phyloP scores from a whole-genome alignment of 331 rosid species.

The Stylosanthes scabra region DNA sequence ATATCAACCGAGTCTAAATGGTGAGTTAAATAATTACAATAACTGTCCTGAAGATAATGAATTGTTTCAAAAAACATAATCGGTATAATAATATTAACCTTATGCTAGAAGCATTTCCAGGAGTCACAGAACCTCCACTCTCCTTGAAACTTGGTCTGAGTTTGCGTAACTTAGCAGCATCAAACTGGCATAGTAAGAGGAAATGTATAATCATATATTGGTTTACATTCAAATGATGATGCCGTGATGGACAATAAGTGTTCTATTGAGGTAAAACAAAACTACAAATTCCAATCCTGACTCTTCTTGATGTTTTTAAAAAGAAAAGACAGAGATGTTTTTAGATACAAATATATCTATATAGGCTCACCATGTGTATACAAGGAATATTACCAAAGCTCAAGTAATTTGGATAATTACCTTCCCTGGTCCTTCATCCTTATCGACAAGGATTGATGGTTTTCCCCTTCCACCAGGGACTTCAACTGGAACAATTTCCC shows the following conservation, averaged over 20 bases:
- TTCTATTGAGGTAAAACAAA: slow-evolving; percentile 11
- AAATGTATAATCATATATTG: slow-evolving; percentile 27
- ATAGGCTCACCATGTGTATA: background rate
- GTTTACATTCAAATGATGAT: slow-evolving; percentile 8
- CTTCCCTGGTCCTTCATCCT: slow-evolving; percentile 98
- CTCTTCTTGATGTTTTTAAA: background rate
- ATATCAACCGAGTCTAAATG: background rate
- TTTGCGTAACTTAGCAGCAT: slow-evolving; percentile 91
- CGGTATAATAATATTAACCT: slow-evolving; percentile 58
- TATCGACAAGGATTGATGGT: slow-evolving; percentile 78
- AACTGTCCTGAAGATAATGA: slow-evolving; percentile 7
- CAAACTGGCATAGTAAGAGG: slow-evolving; percentile 68
- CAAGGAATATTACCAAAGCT: slow-evolving; percentile 25
- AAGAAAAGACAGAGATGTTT: slow-evolving; percentile 18
- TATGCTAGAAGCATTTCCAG: slow-evolving; percentile 99
- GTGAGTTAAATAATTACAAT: slow-evolving; percentile 14
- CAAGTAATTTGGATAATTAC: slow-evolving; percentile 49
- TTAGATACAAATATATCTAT: background rate
- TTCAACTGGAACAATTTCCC: slow-evolving; percentile 98
- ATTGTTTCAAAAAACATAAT: background rate
- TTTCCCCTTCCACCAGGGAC: slow-evolving; percentile 98
- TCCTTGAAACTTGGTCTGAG: slow-evolving; percentile 98
- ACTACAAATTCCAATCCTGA: slow-evolving; percentile 25
- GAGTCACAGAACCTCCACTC: slow-evolving; percentile 92
- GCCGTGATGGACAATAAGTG: background rate